phyloP scores from a whole-genome alignment of 192 early-diverging fungal genomes.

The Coemansia sp. region DNA sequence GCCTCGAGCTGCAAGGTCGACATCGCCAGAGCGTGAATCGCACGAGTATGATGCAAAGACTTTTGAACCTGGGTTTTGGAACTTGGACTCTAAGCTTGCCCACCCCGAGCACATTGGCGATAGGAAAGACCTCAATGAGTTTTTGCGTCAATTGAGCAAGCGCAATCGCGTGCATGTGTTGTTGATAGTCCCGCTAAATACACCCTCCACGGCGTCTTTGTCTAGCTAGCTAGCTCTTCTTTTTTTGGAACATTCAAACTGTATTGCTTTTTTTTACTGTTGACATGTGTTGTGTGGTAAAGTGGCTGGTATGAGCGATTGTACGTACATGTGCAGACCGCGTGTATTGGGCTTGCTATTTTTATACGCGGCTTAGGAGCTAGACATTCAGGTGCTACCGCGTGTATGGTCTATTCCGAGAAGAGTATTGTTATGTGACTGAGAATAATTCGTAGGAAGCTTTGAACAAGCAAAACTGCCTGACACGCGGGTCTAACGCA shows the following conservation, averaged over 20 bases:
- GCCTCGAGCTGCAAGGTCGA: constrained; percentile 36
- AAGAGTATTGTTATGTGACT: not conserved
- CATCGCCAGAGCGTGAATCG: constrained; percentile 15
- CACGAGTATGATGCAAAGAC: constrained; percentile 33
- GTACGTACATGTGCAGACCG: not conserved
- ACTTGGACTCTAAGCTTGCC: constrained; percentile 45
- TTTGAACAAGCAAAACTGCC: not conserved
- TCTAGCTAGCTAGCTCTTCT: constrained; percentile 12
- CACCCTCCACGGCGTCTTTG: constrained; percentile 13
- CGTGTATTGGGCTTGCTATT: not conserved
- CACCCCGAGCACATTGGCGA: constrained; percentile 47
- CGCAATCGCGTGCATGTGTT: constrained; percentile 47
- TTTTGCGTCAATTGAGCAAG: constrained; percentile 27
- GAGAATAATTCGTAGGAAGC: not conserved
- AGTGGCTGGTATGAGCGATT: not conserved
- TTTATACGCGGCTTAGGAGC: not conserved
- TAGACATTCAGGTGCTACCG: not conserved
- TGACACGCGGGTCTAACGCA: not conserved
- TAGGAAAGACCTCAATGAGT: constrained; percentile 27
- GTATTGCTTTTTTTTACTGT: not conserved
- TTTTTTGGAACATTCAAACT: constrained; percentile 3
- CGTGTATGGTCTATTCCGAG: not conserved
- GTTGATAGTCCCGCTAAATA: constrained; percentile 33
- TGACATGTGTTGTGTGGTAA: not conserved
- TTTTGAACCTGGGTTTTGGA: constrained; percentile 49